Base-by-base conservation (phyloP, 73 alveolate genomes). In the Stentor roeselii region DNA sequence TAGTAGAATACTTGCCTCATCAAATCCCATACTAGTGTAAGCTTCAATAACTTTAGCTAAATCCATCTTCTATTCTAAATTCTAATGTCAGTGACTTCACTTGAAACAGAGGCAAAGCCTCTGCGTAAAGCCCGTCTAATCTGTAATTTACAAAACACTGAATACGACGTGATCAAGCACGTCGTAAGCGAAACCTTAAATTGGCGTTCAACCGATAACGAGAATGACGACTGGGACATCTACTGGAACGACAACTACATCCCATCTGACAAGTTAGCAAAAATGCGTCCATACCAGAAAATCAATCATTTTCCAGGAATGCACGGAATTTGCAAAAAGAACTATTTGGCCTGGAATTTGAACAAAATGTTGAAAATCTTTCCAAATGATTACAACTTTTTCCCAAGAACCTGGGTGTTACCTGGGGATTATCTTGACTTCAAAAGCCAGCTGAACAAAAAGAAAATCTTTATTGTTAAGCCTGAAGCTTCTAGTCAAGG, bases 401-500 rank as follows among this genome's bases (percentile, higher is more conserved):
- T 75, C 82, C 93, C 93, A 11, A 32, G 84, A 76, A 88, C 93
- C 1, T 88, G 84, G 40, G 83, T 88, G 4, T 59, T 88, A 14
- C 93, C 93, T 0, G 83, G 88, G 3, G 93, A 88, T 4, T 88
- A 84, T 60, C 76, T 83, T 32, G 93, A 88, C 50, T 88, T 85
- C 80, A 85, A 86, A 76, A n/a, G 35, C 3, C 90, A 82, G n/a
- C 59, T 84, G 36, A 76, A 37, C 37, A 76, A 76, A 42, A 88
- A 88, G 36, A 84, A 84, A 39, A 60, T n/a, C 37, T 74, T 74
- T 80, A 88, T 83, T 32, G 83, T 85, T 3, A 88, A 88, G 42
- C 88, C 93, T 3, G 88, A 39, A 39, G 88, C 88, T n/a, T 82
- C 83, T 6, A 84, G 93, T 60, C 80, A 88, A 84, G 93, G 93